Base-by-base conservation (phyloP, 257 asterid species). In the Capsicum chinense region DNA sequence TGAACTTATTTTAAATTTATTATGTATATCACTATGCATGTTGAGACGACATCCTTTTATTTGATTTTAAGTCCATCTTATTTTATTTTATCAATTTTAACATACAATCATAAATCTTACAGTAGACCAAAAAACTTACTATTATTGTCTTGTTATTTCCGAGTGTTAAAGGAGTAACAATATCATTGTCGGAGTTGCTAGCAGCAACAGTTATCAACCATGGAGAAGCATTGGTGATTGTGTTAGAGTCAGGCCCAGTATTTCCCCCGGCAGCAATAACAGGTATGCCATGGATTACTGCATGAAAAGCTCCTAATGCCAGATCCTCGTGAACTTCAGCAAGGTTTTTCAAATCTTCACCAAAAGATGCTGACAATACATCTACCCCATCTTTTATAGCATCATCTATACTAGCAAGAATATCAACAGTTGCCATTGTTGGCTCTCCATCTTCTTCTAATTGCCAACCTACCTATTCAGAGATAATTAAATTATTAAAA, bases 211-310 rank as follows among this genome's bases (percentile, higher is more conserved):
- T 74, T 17, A 74, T 44, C 1, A 44, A 1, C 81, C 81, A 74
- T 74, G 81, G 81, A 74, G 81, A 74, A 16, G 39, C n/a, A 58
- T 37, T 58, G 12, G 1, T 9, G 6, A 79, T 9, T 33, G 83
- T 79, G 13, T 12, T 4, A 9, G 48, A n/a, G 9, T 62, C 33
- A 56, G 83, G 83, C 15, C 69, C 83, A 17, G 3, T 17, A 79
- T 79, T 79, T 79, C 68, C 83, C 14, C 35, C 69, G 56, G 52
- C 68, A 56, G 66, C 69, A 79, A 79, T 52, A 35, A 56, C n/a
- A 15, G 83, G 50, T 56, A 73, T 73, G 37, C 80, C 58, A 47
- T 16, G 26, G 7, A 37, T 12, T 37, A 79, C 83, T 14, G 83
- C 83, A 57, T 79, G 69, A 4, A 42, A 79, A 15, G 83, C 57